Conservation (phyloP, 164 flowering plant species). For the Magnolia changhungtana region DNA sequence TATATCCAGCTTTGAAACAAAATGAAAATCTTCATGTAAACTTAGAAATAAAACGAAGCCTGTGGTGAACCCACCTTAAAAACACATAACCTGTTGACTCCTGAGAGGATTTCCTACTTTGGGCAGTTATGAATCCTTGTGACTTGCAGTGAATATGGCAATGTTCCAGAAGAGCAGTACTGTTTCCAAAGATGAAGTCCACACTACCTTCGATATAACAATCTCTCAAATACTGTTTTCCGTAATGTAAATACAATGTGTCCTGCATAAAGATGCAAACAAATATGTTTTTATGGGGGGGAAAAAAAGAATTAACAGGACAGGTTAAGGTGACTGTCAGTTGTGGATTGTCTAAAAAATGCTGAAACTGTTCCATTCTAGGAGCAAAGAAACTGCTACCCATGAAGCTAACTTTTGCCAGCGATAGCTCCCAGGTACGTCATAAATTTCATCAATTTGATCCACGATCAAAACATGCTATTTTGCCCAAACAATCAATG, state of each 20-base stretch:
- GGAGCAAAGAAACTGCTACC: neutral
- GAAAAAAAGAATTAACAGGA: neutral
- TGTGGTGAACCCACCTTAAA: conserved; percentile 51
- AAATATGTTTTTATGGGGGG: neutral
- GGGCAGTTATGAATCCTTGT: conserved; percentile 84
- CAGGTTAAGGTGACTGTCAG: too few species aligned
- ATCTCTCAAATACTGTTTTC: conserved; percentile 85
- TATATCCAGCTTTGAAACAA: neutral
- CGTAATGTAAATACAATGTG: conserved; percentile 86
- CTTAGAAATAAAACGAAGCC: neutral
- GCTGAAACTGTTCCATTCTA: conserved; percentile 1
- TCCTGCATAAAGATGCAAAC: conserved; percentile 50
- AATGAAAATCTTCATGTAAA: neutral
- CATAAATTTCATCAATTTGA: neutral
- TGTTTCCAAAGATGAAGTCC: conserved; percentile 96
- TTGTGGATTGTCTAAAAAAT: neutral
- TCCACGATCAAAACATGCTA: neutral
- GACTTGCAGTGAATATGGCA: conserved; percentile 98
- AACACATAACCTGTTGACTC: conserved; percentile 97
- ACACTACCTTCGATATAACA: conserved; percentile 98
- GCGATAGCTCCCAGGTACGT: neutral
- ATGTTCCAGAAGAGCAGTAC: conserved; percentile 93
- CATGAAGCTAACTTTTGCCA: neutral
- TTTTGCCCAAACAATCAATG: too few species aligned
- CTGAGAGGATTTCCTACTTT: conserved; percentile 92